Base-by-base conservation (phyloP, 441 rosid genomes). In the Viola pubescens region DNA sequence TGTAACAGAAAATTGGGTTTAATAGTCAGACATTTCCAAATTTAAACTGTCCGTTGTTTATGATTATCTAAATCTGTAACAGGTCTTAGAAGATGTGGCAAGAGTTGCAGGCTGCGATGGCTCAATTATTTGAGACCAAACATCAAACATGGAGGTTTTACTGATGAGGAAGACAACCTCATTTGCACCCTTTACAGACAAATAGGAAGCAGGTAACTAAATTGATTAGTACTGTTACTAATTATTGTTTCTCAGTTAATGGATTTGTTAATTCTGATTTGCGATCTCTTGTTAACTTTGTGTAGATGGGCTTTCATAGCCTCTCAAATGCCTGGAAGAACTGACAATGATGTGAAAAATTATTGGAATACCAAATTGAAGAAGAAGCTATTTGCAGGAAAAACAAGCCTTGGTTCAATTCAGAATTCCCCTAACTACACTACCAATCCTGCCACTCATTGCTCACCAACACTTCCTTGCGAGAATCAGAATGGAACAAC, bases 41-140 rank as follows among this genome's bases (percentile, higher is more conserved):
- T 26, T 26, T 26, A 26, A 26, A 26, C 34, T 26, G 34, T 26
- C 34, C 34, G 1, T 26, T 26, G 2, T 1, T 26, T 26, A 26
- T 26, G 34, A 26, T 26, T 26, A 26, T 26, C 34, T 2, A 2
- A 26, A 26, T 11, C 1, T 9, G 37, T 64, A 37, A 7, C 62
- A 82, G 87, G 87, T 40, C 81, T 82, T 10, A 78, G 61, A 64
- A 65, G 87, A 38, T 82, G 87, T 37, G 87, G 87, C 49, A 82
- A 82, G 68, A 82, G 87, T 66, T 82, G 87, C 72, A 79, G 87
- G 40, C 47, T 82, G 16, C 66, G 84, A 41, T 82, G 87, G 87
- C 73, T 82, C 7, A 82, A 82, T 66, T 82, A 82, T 65, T 79
- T 82, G 9, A 65, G 87, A 52, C 87, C 84, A 59, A 74, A 79